phyloP scores from a whole-genome alignment of 306 rosid species.

The Gastrolobium bilobum region DNA sequence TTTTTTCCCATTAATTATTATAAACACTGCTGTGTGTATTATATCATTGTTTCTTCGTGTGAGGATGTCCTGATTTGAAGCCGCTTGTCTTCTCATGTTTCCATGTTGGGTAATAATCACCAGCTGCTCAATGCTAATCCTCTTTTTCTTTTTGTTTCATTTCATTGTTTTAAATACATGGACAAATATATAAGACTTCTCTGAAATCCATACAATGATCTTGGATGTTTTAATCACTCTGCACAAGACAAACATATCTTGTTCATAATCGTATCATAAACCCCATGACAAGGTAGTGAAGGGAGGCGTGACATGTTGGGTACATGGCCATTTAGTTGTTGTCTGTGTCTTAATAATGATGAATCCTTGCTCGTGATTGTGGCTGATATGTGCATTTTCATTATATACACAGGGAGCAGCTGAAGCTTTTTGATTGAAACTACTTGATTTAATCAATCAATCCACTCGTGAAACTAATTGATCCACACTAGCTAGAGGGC shows the following conservation, averaged over 20 bases:
- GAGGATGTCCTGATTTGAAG: slow-evolving; percentile 68
- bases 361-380: slow-evolving; percentile 29
- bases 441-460: slow-evolving; percentile 22
- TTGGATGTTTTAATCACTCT: slow-evolving; percentile 52
- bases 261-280: slow-evolving; percentile 63
- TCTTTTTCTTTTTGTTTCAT: slow-evolving; percentile 59
- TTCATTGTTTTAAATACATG: slow-evolving; percentile 55
- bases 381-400: slow-evolving; percentile 29
- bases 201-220: slow-evolving; percentile 52
- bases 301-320: slow-evolving; percentile 72
- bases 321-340: slow-evolving; percentile 56
- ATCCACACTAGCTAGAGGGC: slow-evolving; percentile 4
- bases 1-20: slow-evolving; percentile 44
- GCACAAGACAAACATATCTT: slow-evolving; percentile 73
- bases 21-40: slow-evolving; percentile 54
- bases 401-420: slow-evolving; percentile 28
- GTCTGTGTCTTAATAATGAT: slow-evolving; percentile 58
- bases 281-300: slow-evolving; percentile 55
- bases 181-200: slow-evolving; percentile 61
- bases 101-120: slow-evolving; percentile 54
- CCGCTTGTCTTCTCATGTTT: slow-evolving; percentile 65
- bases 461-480: slow-evolving; percentile 30
- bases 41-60: slow-evolving; percentile 65
- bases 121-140: slow-evolving; percentile 24
- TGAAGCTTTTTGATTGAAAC: slow-evolving; percentile 41